Evolutionary conservation across 352 stramenopile species (phyloP), one percentile per base, ranked within the genome.

Genomic region (Blastocystis sp.): DNA sequence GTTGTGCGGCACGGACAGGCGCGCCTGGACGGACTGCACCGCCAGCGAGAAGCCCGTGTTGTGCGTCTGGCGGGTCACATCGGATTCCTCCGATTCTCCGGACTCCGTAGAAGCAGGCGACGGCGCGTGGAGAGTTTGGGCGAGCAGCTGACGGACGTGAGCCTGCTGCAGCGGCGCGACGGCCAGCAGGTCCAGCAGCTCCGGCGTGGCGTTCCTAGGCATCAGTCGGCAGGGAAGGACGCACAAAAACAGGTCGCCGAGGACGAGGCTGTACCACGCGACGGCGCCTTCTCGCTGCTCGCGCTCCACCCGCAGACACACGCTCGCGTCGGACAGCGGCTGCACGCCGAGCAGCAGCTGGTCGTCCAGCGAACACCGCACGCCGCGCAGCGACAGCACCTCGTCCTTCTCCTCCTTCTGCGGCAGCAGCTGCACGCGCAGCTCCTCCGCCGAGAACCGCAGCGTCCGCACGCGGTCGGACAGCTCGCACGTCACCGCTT

Each of bases 251-350:
- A 68, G 9, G 48, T 84, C 74, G 54, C 74, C 74, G 19, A 84
- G 4, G 24, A 60, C 68, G 14, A 70, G 4, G 43, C 66, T 69
- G 9, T 42, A 57, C 74, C 74, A 84, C 40, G 48, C 42, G 21
- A 28, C 19, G 0, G 34, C 21, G 1, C 57, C 74, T 28, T 84
- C 48, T 19, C 48, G 71, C 9, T 43, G 14, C 48, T 84, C 74
- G n/a, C 74, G 60, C 34, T 84, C 57, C 7, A 84, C 42, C 24
- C 74, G 69, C 54, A 84, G 10, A 52, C 74, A 84, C 1, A 84
- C 14, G 40, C 69, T 57, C 21, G 24, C 10, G 21, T 52, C 34
- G 48, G 74, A 38, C 4, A 66, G 61, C 1, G 74, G n/a, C 21
- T 24, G 9, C 11, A 84, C 3, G 19, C 3, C 38, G 34, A 84